A percentile compares a stretch with the other conserved stretches of the same genome.
Conservation (phyloP, 1,139 yeast genomes). For the Diutina catenulata region DNA sequence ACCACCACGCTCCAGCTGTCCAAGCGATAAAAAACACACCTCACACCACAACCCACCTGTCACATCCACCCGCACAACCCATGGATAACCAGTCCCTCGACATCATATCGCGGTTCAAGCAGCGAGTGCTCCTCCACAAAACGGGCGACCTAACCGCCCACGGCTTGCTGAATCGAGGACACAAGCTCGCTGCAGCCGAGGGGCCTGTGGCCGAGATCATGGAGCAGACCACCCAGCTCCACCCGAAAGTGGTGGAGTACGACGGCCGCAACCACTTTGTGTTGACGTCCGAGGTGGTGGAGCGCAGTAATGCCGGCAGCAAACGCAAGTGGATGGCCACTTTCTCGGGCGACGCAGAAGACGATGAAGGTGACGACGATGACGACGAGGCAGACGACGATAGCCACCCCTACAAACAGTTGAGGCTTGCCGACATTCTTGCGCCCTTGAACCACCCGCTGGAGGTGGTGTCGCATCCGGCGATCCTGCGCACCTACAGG, state of each 20-base stretch:
- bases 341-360: conserved; percentile 7
- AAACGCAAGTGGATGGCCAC: conserved; percentile 28
- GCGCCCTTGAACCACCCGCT: conserved; percentile 75
- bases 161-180: conserved; percentile 22
- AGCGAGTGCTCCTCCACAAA: conserved; percentile 19
- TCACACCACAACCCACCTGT: too few species aligned
- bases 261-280: conserved; percentile 30
- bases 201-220: conserved; percentile 8
- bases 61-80: too few species aligned
- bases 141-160: conserved; percentile 8
- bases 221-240: conserved; percentile 14
- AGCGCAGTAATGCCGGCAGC: conserved; percentile 16
- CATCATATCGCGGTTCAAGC: conserved; percentile 27
- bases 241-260: conserved; percentile 29
- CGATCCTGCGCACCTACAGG: conserved; percentile 54
- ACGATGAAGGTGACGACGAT: conserved; percentile 12
- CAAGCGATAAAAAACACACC: too few species aligned
- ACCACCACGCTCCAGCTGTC: too few species aligned
- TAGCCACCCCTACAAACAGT: conserved; percentile 19
- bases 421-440: conserved; percentile 42
- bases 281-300: conserved; percentile 25
- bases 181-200: conserved; percentile 15
- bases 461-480: conserved; percentile 63
- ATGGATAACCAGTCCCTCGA: conserved; percentile 29
- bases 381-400: conserved; percentile 15